Evolutionary conservation across 2,329 filamentous ascomycete species (phyloP).

Genomic region (Ilyonectria robusta): DNA sequence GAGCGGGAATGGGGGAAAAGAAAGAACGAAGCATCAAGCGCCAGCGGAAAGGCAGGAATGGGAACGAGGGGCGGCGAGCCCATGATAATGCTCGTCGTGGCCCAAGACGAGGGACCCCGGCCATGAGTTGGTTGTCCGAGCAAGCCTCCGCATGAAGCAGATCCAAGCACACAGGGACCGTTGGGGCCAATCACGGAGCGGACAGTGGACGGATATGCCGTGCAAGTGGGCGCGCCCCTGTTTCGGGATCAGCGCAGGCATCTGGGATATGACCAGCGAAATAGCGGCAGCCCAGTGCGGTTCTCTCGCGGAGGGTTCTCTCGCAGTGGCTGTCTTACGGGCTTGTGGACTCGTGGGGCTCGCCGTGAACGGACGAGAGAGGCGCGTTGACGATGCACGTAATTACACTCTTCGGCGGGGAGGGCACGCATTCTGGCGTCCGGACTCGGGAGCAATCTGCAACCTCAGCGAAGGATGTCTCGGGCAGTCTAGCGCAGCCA

Average conservation of each 20-base stretch:
- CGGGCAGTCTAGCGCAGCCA: slow-evolving; percentile 18
- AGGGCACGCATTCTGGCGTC: neutral
- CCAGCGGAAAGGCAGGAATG: neutral
- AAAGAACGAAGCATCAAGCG: slow-evolving; percentile 27
- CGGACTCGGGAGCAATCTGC: neutral
- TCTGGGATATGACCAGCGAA: slow-evolving; percentile 7
- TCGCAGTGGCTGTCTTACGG: neutral
- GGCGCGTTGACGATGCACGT: neutral
- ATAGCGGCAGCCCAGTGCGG: neutral
- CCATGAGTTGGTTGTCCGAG: slow-evolving; percentile 20
- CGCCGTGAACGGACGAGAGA: neutral
- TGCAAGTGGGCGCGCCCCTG: slow-evolving; percentile 39
- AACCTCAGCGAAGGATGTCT: slow-evolving; percentile 2
- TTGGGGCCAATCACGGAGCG: slow-evolving; percentile 37
- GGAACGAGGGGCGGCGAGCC: slow-evolving; percentile 19
- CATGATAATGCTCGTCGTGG: slow-evolving; percentile 30
- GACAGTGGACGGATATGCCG: slow-evolving; percentile 34
- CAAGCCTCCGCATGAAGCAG: slow-evolving; percentile 46
- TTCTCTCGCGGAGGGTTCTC: neutral
- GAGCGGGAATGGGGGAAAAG: slow-evolving; percentile 24
- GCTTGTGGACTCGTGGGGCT: neutral
- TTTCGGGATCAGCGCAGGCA: slow-evolving; percentile 46
- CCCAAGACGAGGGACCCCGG: slow-evolving; percentile 41
- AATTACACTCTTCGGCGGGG: neutral
- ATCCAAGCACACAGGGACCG: slow-evolving; percentile 23